phyloP scores from a whole-genome alignment of 306 rosid genomes.

The Gastrolobium bilobum region DNA sequence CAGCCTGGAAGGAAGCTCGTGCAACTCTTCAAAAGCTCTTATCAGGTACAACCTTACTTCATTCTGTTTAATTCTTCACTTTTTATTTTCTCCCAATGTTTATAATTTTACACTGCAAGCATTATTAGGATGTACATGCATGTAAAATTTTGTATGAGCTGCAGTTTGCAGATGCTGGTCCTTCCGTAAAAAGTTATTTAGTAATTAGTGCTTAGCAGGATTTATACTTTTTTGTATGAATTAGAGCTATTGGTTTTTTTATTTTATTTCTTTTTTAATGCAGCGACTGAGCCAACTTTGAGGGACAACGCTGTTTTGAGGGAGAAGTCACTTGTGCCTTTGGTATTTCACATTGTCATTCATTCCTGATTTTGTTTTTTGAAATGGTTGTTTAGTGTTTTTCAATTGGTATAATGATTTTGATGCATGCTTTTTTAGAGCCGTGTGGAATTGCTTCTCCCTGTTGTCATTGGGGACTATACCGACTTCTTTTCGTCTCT shows the following conservation, averaged over 20 bases:
- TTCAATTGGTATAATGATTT: constrained; percentile 32
- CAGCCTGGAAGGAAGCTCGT: constrained; percentile 99
- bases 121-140: constrained; percentile 3
- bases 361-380: constrained; percentile 30
- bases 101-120: not conserved
- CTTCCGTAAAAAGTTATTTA: not conserved
- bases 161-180: constrained; percentile 16
- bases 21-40: constrained; percentile 85
- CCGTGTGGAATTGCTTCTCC: constrained; percentile 79
- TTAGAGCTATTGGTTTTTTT: constrained; percentile 18
- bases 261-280: constrained; percentile 37
- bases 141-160: constrained; percentile 44
- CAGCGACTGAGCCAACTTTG: constrained; percentile 80
- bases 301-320: constrained; percentile 81
- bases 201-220: too few relatives aligned
- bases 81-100: not conserved
- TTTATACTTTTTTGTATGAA: not conserved
- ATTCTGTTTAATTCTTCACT: not conserved
- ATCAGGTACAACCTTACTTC: constrained; percentile 63
- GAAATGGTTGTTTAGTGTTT: constrained; percentile 8
- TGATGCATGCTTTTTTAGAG: constrained; percentile 59
- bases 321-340: constrained; percentile 73
- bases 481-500: constrained; percentile 87
- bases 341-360: constrained; percentile 61
- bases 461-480: constrained; percentile 87